Base-by-base conservation (phyloP, 169 alveolate genomes). In the Neospora caninum region DNA sequence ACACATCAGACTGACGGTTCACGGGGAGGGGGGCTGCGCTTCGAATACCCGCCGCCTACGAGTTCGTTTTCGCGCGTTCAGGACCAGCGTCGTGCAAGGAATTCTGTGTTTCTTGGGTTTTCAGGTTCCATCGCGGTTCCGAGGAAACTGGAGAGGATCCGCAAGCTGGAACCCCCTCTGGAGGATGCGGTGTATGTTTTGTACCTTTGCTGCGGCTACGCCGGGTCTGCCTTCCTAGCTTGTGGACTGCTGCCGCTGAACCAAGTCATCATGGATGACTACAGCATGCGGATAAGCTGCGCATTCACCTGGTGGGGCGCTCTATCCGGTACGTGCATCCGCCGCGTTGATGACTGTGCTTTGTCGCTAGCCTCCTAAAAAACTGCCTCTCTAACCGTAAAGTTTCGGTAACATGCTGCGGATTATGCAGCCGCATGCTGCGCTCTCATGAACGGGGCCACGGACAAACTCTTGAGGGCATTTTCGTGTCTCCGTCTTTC, bases 291-390 rank as follows among this genome's bases (percentile, higher is more conserved):
- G 41, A 29, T 49, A 16, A 38, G 38, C 20, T 36, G 31, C 2
- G 89, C 38, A 1, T 82, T 82, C 64, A 82, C 69, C 1, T 82
- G 89, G 89, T 82, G 89, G 89, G 89, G 89, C 22, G 89, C 89
- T 29, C 89, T 82, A 18, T 82, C 89, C 2, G 89, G 89, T 82
- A 82, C 31, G 89, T 67, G 67, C 49, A 80, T 41, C 13, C 31
- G 18, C 58, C 22, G 7, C 36, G 2, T 6, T 38, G 41, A 16
- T 34, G 54, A 9, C 43, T 38, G 43, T 80, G 13, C 43, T 49
- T 49, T 13, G 58, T 13, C 58, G 36, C 41, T 69, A 6, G 31
- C 80, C 13, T 69, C 80, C 34, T 69, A 13, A 49, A n/a, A n/a
- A n/a, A 9, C 82, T 4, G 82, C 18, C 42, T 34, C n/a, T 29